phyloP scores from a whole-genome alignment of 768 basidiomycete species.

The Xerocomellus dryophilus region DNA sequence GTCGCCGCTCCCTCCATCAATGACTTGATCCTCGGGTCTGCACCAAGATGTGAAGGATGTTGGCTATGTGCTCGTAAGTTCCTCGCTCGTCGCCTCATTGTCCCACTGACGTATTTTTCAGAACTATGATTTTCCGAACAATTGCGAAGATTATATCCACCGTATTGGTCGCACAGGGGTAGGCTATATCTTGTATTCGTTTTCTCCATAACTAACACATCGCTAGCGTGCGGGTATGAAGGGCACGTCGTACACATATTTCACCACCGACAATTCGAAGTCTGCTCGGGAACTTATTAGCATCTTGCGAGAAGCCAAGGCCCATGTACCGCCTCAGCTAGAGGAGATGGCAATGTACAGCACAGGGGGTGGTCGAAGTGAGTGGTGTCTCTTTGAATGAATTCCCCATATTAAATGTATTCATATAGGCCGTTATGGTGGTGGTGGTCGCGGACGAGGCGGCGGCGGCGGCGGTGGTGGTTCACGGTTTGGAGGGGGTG shows the following conservation, averaged over 20 bases:
- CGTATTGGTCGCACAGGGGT: conserved; percentile 98
- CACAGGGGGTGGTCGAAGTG: conserved; percentile 73
- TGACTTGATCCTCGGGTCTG: conserved; percentile 32
- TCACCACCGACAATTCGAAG: conserved; percentile 95
- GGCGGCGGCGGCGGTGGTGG: conserved; percentile 24
- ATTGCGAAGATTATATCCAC: conserved; percentile 98
- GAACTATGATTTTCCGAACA: conserved; percentile 99
- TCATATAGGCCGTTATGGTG: conserved; percentile 56
- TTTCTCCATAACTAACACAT: conserved; percentile 14
- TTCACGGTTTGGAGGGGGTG: conserved; percentile 19
- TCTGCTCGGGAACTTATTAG: conserved; percentile 86
- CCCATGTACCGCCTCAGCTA: conserved; percentile 80
- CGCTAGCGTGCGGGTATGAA: conserved; percentile 83
- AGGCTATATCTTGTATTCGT: conserved; percentile 22
- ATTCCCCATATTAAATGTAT: not conserved
- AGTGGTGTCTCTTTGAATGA: conserved; percentile 19
- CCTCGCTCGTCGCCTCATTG: conserved; percentile 2
- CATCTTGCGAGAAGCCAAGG: conserved; percentile 86
- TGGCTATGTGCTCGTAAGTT: conserved; percentile 88
- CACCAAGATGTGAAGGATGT: conserved; percentile 96
- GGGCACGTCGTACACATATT: conserved; percentile 92
- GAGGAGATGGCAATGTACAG: conserved; percentile 91
- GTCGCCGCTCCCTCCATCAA: conserved; percentile 24
- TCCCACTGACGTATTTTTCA: conserved; percentile 30
- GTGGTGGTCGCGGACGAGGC: conserved; percentile 37